Base-by-base conservation (phyloP, 2,329 filamentous ascomycete genomes). In the Fusarium marasasianum region DNA sequence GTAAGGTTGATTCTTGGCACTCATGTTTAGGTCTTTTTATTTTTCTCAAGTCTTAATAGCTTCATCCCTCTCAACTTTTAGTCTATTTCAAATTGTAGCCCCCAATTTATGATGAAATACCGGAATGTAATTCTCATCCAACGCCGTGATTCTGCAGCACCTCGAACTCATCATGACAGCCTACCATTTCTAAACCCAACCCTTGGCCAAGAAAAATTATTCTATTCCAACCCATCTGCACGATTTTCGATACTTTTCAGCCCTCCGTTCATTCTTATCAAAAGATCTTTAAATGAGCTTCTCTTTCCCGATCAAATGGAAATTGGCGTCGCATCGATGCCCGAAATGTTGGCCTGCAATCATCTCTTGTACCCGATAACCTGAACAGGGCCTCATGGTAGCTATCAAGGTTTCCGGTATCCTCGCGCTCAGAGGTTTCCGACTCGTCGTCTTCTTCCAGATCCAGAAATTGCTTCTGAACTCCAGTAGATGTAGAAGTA, bases 71-170 rank as follows among this genome's bases (percentile, higher is more conserved):
- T 26, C 8, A 20, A 8, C 1, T 20, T 11, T 24, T 2, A 2
- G 17, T 24, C 31, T 24, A 11, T 20, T 8, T 0, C 2, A 11
- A 4, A 2, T 18, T 18, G 0, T 9, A 18, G 6, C 9, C 8
- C 5, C 0, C 8, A 3, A 9, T 10, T 4, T 18, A 1, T 51
- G 13, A 29, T 9, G 6, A 11, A 14, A 26, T 26, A 6, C 0
- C 2, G 1, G 5, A 29, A 15, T 29, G 6, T 47, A 8, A 29
- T 11, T 22, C 4, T 8, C 3, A 13, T 22, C 13, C 13, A 29
- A 22, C 1, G 45, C 45, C 48, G 31, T 20, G 12, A 20, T 26
- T 37, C 13, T 8, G 3, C 22, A 15, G 9, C 1, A 15, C 4
- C 15, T 26, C 17, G 12, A 12, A 6, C 13, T 26, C 17, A 0